Evolutionary conservation across 2,329 filamentous ascomycete species (phyloP), one percentile per base, ranked within the genome.

Genomic region (Myriosclerotinia duriaeana): DNA sequence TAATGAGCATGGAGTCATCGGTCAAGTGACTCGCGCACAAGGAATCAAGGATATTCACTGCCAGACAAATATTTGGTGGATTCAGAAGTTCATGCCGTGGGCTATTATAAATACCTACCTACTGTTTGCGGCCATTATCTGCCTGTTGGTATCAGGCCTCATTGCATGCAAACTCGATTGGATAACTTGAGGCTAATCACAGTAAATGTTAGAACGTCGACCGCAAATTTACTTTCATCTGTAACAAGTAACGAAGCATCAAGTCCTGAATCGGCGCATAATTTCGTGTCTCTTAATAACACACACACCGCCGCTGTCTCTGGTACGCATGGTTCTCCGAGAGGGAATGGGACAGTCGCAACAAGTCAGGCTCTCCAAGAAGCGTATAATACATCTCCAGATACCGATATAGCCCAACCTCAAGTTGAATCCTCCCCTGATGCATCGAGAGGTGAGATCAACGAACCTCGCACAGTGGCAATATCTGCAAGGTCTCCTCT

Each of bases 231-330:
- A 15, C 69, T 70, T 14, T 89, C 88, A 17, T 87, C 88, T 42
- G 83, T 86, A 15, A 83, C 85, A 14, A 89, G 86, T 74, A 84
- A 89, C 70, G 85, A 88, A 68, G 79, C 58, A 8, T 40, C 80
- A 20, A 86, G 83, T 72, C 83, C 84, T 34, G 75, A 69, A 26
- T 20, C 42, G 22, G 22, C 46, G 44, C 42, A 60, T 12, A 52
- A 14, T 48, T 22, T 22, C 9, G 46, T 34, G 36, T 17, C 54
- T 50, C 60, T 59, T 50, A 15, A 59, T 50, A 65, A 30, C 20
- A 26, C 34, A 40, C 63, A 65, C 36, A 30, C 56, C 44, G 44
- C 63, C 11, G 36, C 46, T 40, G 46, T 42, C 30, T 26, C 44
- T 34, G 30, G 58, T 34, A 50, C 58, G 34, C 44, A 59, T 52